phyloP scores from a whole-genome alignment of 2,329 filamentous ascomycete species.

The Zymoseptoria pseudotritici region DNA sequence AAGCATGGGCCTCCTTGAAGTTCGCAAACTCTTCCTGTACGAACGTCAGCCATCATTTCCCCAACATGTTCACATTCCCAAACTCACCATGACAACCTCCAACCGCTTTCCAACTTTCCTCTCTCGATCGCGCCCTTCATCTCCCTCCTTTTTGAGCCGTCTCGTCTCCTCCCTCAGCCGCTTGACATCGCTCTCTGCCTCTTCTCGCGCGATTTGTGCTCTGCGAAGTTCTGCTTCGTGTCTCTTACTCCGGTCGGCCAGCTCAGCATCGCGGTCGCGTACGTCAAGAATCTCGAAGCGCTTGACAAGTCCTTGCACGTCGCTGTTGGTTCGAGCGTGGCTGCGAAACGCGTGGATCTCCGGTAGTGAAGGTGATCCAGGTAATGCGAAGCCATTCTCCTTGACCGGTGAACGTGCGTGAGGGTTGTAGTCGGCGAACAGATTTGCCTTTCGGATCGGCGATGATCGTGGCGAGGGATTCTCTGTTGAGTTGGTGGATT shows the following conservation, averaged over 20 bases:
- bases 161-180: constrained; percentile 55
- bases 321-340: constrained; percentile 49
- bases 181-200: constrained; percentile 62
- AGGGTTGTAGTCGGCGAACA: constrained; percentile 26
- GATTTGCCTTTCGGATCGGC: constrained; percentile 27
- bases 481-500: constrained; percentile 6
- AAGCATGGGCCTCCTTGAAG: constrained; percentile 52
- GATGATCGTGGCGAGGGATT: constrained; percentile 24
- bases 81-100: constrained; percentile 61
- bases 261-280: constrained; percentile 38
- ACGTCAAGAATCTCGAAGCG: constrained; percentile 64
- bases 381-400: constrained; percentile 16
- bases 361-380: constrained; percentile 27
- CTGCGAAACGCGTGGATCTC: constrained; percentile 23
- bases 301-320: constrained; percentile 54
- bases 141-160: constrained; percentile 49
- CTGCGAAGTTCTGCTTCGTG: constrained; percentile 39
- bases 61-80: constrained; percentile 6
- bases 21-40: constrained; percentile 61
- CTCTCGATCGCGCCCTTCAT: constrained; percentile 60
- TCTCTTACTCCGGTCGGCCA: constrained; percentile 34
- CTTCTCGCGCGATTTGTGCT: constrained; percentile 47
- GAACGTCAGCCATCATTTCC: neutral
- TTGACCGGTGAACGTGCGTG: constrained; percentile 8
- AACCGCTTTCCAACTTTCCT: constrained; percentile 58